These are phyloP conservation scores for Hypoxylon lenormandii DNA, from an alignment of 495 filamentous ascomycete genomes.

Conservation along the genomic window DNA sequence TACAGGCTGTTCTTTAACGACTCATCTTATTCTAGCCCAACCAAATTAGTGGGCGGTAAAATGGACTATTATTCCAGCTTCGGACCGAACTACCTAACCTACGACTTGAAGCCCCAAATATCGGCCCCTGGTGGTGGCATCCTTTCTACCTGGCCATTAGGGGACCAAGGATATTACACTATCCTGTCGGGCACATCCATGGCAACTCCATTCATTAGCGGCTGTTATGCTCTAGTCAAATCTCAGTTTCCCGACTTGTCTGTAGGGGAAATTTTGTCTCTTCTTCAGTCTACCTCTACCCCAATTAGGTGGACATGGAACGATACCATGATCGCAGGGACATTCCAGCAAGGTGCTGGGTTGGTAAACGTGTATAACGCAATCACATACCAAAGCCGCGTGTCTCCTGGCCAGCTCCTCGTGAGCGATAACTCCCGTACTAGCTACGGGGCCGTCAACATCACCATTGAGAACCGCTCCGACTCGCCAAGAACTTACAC, in stretches of 20 bases:
- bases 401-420: conserved; percentile 41
- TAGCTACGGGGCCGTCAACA: conserved; percentile 24
- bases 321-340: conserved; percentile 33
- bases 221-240: conserved; percentile 48
- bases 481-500: conserved; percentile 30
- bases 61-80: conserved; percentile 44
- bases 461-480: conserved; percentile 44
- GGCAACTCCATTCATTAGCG: conserved; percentile 48
- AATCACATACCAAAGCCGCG: conserved; percentile 32
- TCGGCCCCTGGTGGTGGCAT: conserved; percentile 42
- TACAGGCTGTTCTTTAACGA: conserved; percentile 39
- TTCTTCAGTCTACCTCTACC: conserved; percentile 43
- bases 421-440: conserved; percentile 32
- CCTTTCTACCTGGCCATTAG: conserved; percentile 44
- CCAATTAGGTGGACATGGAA: conserved; percentile 38
- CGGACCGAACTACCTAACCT: conserved; percentile 30
- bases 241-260: conserved; percentile 40
- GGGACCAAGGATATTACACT: conserved; percentile 37
- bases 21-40: conserved; percentile 30
- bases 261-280: conserved; percentile 37
- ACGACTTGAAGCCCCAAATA: conserved; percentile 41
- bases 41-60: conserved; percentile 18
- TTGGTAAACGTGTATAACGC: conserved; percentile 50
- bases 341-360: conserved; percentile 51
- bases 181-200: conserved; percentile 48